Base-by-base conservation (phyloP, 2,329 filamentous ascomycete genomes). In the Coniochaeta hoffmannii region DNA sequence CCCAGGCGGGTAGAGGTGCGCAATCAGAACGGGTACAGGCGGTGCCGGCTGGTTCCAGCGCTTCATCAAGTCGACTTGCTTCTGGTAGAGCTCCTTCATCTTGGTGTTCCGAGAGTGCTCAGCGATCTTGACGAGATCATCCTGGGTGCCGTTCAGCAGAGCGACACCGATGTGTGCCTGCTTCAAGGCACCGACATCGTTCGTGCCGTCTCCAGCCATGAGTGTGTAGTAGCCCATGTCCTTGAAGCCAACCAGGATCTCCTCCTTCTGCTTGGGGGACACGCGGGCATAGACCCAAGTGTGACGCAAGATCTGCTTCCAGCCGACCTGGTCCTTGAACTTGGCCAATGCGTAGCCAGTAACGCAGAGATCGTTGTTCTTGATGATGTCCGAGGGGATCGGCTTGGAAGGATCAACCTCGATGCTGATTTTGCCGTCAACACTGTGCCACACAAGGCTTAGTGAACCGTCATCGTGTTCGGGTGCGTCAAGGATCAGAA, bases 51-150 rank as follows among this genome's bases (percentile, higher is more conserved):
- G 92, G 69, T 96, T 96, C 81, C 97, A 99, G 60, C 93, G 85
- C 68, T 88, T 83, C 90, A 99, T 97, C 70, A 99, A 80, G 50
- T 86, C 78, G 56, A 88, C 82, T 71, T 99, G 94, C 78, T 99
- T 97, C 76, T 97, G 90, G 69, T 99, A 99, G 61, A 99, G 83
- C 61, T 97, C 92, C 80, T 97, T 97, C 89, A 99, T 95, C 79
- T 91, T 96, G 38, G 88, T 96, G 71, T 91, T 96, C 63, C 94
- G 88, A 66, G 88, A 87, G 72, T 99, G 92, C 67, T 97, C 94
- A 26, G 89, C 87, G 64, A 99, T 99, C 69, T 87, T 91, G 56
- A 86, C 87, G 54, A 99, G 81, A 68, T 97, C 94, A 22, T 97
- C 89, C 62, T 86, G 87, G 1, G 92, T 95, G 60, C 94, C 94